phyloP scores from a whole-genome alignment of 1,284 basidiomycete genomes.

The Ustilago nuda region DNA sequence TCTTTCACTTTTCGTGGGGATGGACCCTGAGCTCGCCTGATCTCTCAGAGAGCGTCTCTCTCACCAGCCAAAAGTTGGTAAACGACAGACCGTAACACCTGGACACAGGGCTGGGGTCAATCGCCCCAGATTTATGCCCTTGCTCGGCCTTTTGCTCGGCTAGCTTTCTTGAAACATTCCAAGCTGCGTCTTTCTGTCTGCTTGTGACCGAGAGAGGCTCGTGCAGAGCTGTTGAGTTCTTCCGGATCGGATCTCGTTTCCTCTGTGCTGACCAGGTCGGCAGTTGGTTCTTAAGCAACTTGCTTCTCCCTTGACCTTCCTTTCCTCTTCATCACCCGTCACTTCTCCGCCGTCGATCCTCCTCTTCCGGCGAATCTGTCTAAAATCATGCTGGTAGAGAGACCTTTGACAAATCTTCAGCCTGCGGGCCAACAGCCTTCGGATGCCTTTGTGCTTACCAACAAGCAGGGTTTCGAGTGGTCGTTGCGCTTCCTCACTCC shows the following conservation, averaged over 20 bases:
- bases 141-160: conserved; percentile 8
- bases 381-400: conserved; percentile 41
- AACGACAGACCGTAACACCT: not conserved
- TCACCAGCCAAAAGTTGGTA: conserved; percentile 1
- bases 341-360: not conserved
- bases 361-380: not conserved
- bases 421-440: conserved; percentile 28
- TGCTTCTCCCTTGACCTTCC: not conserved
- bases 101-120: not conserved
- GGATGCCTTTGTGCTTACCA: conserved; percentile 47
- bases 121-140: not conserved
- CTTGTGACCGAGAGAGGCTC: not conserved
- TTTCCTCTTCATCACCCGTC: not conserved
- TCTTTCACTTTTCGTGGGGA: not conserved
- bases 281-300: conserved; percentile 13
- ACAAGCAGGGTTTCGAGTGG: conserved; percentile 66
- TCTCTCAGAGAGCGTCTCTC: not conserved
- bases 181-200: not conserved
- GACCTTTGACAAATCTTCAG: conserved; percentile 37
- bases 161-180: not conserved
- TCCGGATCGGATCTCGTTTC: not conserved
- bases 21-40: conserved; percentile 19
- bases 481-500: conserved; percentile 67
- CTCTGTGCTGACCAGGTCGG: not conserved
- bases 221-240: not conserved